Conservation (phyloP, 75 land plant genomes). For the Selaginella tamariscina region DNA sequence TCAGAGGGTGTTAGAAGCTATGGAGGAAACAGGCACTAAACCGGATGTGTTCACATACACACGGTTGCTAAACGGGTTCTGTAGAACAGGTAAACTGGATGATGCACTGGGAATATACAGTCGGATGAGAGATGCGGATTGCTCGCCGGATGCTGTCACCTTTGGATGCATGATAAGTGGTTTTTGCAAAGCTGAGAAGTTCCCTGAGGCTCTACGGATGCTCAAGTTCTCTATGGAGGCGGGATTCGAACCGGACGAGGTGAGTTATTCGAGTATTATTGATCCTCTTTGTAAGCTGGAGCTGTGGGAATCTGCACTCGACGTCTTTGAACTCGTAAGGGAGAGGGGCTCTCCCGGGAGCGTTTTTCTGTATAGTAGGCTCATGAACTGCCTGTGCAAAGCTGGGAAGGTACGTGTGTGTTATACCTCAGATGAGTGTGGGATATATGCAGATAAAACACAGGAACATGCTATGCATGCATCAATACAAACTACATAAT, state of each 20-base stretch:
- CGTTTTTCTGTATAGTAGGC: not conserved
- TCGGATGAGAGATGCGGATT: slow-evolving; percentile 16
- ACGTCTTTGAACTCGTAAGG: not conserved
- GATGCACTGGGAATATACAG: slow-evolving; percentile 10
- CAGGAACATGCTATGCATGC: no score
- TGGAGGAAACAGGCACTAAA: not conserved
- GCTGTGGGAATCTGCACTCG: not conserved
- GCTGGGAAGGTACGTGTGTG: not conserved
- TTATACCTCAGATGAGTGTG: no score
- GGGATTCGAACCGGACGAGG: not conserved
- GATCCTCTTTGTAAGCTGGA: not conserved
- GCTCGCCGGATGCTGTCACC: slow-evolving; percentile 31
- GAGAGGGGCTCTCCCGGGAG: not conserved
- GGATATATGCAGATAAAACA: no score
- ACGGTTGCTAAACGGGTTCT: not conserved
- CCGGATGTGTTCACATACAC: not conserved
- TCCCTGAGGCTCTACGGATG: not conserved
- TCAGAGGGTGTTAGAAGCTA: not conserved
- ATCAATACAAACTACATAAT: no score
- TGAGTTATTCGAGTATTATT: not conserved
- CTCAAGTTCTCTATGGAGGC: not conserved
- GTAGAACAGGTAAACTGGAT: not conserved
- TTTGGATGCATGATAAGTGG: slow-evolving; percentile 24
- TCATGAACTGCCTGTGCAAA: not conserved
- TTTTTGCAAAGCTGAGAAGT: not conserved